Base-by-base conservation (phyloP, 441 rosid genomes). In the Pelargonium myrrhifolium region DNA sequence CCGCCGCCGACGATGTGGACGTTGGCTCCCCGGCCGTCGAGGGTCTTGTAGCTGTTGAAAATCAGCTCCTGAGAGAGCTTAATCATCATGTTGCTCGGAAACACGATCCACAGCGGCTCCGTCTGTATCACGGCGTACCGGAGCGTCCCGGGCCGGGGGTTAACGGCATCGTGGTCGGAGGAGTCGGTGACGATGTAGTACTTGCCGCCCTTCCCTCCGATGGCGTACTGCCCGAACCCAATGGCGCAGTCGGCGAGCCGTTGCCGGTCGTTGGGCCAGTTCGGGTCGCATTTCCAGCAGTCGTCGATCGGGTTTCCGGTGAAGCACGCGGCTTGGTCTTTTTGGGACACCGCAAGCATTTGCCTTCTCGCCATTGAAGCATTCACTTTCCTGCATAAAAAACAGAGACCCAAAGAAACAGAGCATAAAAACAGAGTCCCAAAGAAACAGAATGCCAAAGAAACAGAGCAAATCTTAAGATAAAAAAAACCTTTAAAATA, bases 351-450 rank as follows among this genome's bases (percentile, higher is more conserved):
- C 18, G 72, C 42, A 51, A 84, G 72, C 74, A 75, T 75, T 68
- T 82, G 83, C 71, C 97, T 86, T 75, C 94, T 90, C 17, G 83
- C 77, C 3, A 90, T 26, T 35, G 98, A 87, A 14, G 80, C 94
- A 78, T 89, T 89, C 49, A 89, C 91, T 81, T 83, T 87, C 69
- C 98, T 93, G 83, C 78, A 64, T 18, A 47, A 14, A 11, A 43
- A 43, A 43, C 49, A 43, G 45, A 40, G 45, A 1, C 4, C 8
- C 45, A 8, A 6, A 40, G 45, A 40, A 40, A 45, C 51, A 45
- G 55, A 47, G 55, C 17, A 47, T 47, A 6, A 47, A 14, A 43
- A 14, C 49, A 43, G 49, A 43, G 49, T 3, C 3, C 3, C 1
- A 26, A 26, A 26, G 35, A 31, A 31, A 31, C 26, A 24, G 26